Conservation (phyloP, 257 asterid species). For the Solanum bulbocastanum region DNA sequence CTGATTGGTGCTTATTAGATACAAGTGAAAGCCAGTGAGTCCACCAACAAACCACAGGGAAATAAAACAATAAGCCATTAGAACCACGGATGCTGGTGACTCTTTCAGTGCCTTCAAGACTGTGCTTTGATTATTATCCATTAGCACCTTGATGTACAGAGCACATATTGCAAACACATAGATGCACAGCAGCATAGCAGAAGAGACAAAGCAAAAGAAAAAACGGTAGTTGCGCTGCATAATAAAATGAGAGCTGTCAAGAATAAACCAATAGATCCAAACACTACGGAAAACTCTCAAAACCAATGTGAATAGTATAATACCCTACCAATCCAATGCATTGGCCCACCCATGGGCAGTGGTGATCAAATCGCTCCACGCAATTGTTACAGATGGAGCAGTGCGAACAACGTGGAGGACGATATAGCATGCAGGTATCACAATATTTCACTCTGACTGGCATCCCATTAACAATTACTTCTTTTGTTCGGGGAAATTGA, state of each 20-base stretch:
- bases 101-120: constrained; percentile 94
- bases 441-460: constrained; percentile 91
- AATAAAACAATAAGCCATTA: constrained; percentile 83
- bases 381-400: constrained; percentile 97
- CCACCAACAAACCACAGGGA: constrained; percentile 99
- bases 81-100: constrained; percentile 84
- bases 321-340: constrained; percentile 82
- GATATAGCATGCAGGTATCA: constrained; percentile 97
- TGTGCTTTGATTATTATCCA: constrained; percentile 70
- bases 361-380: constrained; percentile 96
- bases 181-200: constrained; percentile 90
- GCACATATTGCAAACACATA: constrained; percentile 82
- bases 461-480: constrained; percentile 90
- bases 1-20: constrained; percentile 91
- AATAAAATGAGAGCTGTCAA: constrained; percentile 8
- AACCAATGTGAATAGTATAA: background rate
- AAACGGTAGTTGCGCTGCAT: constrained; percentile 95
- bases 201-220: constrained; percentile 84
- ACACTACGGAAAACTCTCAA: background rate
- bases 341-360: constrained; percentile 99
- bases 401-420: constrained; percentile 99
- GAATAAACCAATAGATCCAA: constrained; percentile 4
- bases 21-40: constrained; percentile 91
- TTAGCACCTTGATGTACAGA: constrained; percentile 75
- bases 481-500: constrained; percentile 91